Evolutionary conservation across 257 asterid genomes (phyloP).

Genomic region (Leonotis leonurus): DNA sequence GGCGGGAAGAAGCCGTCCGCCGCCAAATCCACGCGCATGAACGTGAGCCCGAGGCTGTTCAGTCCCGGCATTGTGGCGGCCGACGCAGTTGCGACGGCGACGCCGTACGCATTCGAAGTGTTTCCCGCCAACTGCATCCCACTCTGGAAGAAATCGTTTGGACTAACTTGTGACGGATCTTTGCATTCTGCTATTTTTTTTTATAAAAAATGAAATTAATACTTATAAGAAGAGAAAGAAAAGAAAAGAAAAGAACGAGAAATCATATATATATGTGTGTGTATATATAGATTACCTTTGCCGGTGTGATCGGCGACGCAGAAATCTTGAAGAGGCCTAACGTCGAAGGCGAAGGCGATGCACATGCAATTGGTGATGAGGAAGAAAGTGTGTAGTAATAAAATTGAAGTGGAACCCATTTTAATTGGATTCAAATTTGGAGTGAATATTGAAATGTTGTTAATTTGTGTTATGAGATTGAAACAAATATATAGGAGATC

Average conservation of each 20-base stretch:
- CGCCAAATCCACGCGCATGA: constrained; percentile 18
- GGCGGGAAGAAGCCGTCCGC: constrained; percentile 25
- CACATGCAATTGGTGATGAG: background rate
- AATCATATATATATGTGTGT: too few relatives aligned
- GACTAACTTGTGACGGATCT: constrained; percentile 15
- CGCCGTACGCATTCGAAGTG: constrained; percentile 20
- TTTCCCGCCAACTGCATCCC: constrained; percentile 26
- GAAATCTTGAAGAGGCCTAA: constrained; percentile 20
- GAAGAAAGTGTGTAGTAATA: background rate
- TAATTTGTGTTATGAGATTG: too few relatives aligned
- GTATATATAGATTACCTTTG: constrained; percentile 20
- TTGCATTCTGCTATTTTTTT: constrained; percentile 24
- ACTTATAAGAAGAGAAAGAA: too few relatives aligned
- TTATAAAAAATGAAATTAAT: too few relatives aligned
- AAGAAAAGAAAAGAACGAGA: too few relatives aligned
- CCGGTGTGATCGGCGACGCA: constrained; percentile 14
- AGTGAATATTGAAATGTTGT: too few relatives aligned
- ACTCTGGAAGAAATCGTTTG: constrained; percentile 24
- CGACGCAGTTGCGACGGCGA: background rate
- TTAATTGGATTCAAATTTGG: background rate
- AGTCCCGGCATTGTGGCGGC: constrained; percentile 22
- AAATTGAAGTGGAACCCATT: background rate
- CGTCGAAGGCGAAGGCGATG: constrained; percentile 10
- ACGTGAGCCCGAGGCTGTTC: constrained; percentile 18
- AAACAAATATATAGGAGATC: too few relatives aligned